phyloP scores from a whole-genome alignment of 1,139 yeast species.

The Debaryomyces subglobosus region DNA sequence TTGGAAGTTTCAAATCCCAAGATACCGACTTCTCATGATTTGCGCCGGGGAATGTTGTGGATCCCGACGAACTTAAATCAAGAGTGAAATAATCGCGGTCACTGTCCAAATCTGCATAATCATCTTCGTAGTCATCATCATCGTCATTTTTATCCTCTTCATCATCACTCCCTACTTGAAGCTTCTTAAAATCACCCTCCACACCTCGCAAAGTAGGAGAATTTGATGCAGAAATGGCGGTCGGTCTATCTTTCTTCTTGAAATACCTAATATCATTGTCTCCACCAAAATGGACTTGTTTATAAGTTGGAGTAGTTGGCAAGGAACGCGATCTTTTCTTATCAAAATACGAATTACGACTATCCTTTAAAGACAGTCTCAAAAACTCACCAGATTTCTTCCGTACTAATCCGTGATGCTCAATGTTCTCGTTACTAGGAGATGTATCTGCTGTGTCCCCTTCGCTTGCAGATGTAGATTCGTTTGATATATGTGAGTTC shows the following conservation, averaged over 20 bases:
- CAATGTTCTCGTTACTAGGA: background rate
- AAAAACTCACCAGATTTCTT: constrained; percentile 83
- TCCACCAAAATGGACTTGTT: constrained; percentile 78
- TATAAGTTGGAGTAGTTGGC: constrained; percentile 75
- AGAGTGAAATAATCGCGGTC: constrained; percentile 18
- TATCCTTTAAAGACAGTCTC: constrained; percentile 65
- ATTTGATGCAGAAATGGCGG: constrained; percentile 68
- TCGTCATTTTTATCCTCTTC: constrained; percentile 28
- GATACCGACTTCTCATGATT: constrained; percentile 24
- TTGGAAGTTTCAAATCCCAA: constrained; percentile 57
- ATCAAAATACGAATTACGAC: constrained; percentile 33
- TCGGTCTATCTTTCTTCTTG: constrained; percentile 69
- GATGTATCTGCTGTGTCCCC: background rate
- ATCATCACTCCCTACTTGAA: constrained; percentile 17
- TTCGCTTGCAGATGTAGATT: background rate
- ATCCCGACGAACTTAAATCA: constrained; percentile 18
- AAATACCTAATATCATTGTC: constrained; percentile 71
- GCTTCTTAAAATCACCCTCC: constrained; percentile 19
- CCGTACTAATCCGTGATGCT: constrained; percentile 46
- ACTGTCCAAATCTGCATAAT: constrained; percentile 14
- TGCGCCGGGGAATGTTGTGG: constrained; percentile 30
- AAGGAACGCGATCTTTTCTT: constrained; percentile 56
- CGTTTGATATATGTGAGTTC: constrained; percentile 17
- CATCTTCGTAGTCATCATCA: constrained; percentile 26
- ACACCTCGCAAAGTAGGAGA: constrained; percentile 51